These are phyloP conservation scores for Lepidopterella palustris DNA, from an alignment of 495 filamentous ascomycete species.

Conservation along the genomic window DNA sequence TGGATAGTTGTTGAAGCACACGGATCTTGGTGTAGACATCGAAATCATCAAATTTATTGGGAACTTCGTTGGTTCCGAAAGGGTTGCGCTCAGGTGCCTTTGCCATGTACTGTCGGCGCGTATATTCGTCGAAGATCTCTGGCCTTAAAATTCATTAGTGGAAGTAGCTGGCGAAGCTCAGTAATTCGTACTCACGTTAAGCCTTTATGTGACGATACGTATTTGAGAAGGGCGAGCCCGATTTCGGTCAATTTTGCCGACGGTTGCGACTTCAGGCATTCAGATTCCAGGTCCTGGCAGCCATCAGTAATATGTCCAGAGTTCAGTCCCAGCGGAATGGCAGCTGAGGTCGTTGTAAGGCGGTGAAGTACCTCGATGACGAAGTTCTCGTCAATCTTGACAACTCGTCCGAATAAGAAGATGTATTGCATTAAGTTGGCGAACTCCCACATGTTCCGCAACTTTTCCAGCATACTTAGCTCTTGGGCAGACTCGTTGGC, in stretches of 20 bases:
- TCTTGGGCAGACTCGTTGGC: conserved; percentile 41
- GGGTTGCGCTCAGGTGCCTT: conserved; percentile 79
- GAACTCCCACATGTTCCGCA: conserved; percentile 92
- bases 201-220: conserved; percentile 87
- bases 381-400: conserved; percentile 81
- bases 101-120: conserved; percentile 77
- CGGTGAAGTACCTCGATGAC: conserved; percentile 67
- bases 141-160: conserved; percentile 45
- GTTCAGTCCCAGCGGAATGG: background rate
- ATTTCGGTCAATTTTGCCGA: conserved; percentile 72
- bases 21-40: conserved; percentile 83
- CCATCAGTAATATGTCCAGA: conserved; percentile 8
- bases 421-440: conserved; percentile 92
- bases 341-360: conserved; percentile 1
- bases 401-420: conserved; percentile 74
- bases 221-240: conserved; percentile 83
- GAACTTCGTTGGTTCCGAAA: conserved; percentile 71
- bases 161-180: background rate
- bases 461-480: conserved; percentile 52
- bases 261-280: conserved; percentile 68
- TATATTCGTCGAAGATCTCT: conserved; percentile 91
- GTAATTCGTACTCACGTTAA: conserved; percentile 60
- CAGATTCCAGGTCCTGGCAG: conserved; percentile 77
- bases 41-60: conserved; percentile 68
- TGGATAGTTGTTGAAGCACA: conserved; percentile 82